Evolutionary conservation across 352 stramenopile species (phyloP).

Genomic region (Phytophthora vignae): DNA sequence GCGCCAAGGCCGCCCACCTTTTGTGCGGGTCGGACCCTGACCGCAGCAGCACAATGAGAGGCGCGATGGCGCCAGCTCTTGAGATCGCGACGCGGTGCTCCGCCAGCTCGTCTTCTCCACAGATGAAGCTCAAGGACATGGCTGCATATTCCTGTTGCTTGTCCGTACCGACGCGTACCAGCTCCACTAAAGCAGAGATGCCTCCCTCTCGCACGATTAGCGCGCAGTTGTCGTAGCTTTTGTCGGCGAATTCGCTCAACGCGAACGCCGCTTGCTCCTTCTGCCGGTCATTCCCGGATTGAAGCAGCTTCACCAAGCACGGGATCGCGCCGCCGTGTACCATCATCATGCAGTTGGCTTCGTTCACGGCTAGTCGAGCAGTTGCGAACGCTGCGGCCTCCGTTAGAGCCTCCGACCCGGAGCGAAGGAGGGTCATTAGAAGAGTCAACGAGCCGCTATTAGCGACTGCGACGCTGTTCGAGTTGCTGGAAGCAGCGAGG

Average conservation of each 20-base stretch:
- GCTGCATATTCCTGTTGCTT: slow-evolving; percentile 6
- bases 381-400: slow-evolving; percentile 6
- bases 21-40: not conserved
- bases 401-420: slow-evolving; percentile 3
- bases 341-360: not conserved
- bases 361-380: not conserved
- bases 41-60: slow-evolving; percentile 8
- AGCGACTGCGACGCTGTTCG: not conserved
- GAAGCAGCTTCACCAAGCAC: not conserved
- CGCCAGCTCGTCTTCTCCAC: slow-evolving; percentile 7
- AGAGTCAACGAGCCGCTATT: not conserved
- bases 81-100: slow-evolving; percentile 8
- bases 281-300: not conserved
- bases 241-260: slow-evolving; percentile 9
- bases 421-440: slow-evolving; percentile 5
- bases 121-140: slow-evolving; percentile 6
- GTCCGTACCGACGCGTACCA: not conserved
- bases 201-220: not conserved
- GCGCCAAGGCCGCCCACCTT: slow-evolving; percentile 2
- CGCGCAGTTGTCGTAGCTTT: slow-evolving; percentile 7
- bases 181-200: not conserved
- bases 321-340: slow-evolving; percentile 1
- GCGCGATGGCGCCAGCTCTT: slow-evolving; percentile 2
- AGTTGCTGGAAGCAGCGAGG: not conserved
- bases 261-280: slow-evolving; percentile 7